phyloP scores from a whole-genome alignment of 2,329 filamentous ascomycete genomes.

The Fusarium neocosmosporiellum region DNA sequence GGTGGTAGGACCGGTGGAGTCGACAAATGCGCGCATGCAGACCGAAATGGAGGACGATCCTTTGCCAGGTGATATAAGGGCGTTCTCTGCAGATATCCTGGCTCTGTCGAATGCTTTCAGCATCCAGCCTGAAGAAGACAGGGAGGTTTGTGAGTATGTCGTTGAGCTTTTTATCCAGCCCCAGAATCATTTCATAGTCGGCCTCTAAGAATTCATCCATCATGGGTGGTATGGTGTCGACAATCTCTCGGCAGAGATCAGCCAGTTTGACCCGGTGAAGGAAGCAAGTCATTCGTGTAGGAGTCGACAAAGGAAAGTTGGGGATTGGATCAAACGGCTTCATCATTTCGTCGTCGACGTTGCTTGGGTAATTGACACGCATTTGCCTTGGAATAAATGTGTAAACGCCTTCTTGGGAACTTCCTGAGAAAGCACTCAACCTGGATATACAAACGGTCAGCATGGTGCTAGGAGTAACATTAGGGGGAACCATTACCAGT shows the following conservation, averaged over 20 bases:
- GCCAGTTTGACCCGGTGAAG: background rate
- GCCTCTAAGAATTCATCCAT: background rate
- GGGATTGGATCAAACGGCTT: background rate
- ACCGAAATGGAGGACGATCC: background rate
- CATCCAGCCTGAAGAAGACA: background rate
- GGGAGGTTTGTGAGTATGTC: background rate
- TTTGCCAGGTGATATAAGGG: background rate
- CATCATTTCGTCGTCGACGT: background rate
- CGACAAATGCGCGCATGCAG: background rate
- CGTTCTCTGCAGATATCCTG: background rate
- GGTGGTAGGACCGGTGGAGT: background rate
- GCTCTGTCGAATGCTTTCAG: background rate
- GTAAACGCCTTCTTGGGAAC: background rate
- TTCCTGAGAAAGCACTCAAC: background rate
- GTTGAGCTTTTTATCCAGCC: background rate
- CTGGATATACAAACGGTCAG: background rate
- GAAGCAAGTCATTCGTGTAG: background rate
- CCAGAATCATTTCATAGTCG: background rate
- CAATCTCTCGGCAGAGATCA: slow-evolving; percentile 1
- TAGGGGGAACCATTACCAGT: background rate
- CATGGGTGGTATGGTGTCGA: background rate
- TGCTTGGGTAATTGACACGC: background rate
- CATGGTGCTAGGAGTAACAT: background rate
- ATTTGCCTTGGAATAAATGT: background rate
- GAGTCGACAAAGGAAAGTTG: background rate